Evolutionary conservation across 805 yeast genomes (phyloP), one percentile per base, ranked within the genome.

Genomic region (Lachancea fermentati): DNA sequence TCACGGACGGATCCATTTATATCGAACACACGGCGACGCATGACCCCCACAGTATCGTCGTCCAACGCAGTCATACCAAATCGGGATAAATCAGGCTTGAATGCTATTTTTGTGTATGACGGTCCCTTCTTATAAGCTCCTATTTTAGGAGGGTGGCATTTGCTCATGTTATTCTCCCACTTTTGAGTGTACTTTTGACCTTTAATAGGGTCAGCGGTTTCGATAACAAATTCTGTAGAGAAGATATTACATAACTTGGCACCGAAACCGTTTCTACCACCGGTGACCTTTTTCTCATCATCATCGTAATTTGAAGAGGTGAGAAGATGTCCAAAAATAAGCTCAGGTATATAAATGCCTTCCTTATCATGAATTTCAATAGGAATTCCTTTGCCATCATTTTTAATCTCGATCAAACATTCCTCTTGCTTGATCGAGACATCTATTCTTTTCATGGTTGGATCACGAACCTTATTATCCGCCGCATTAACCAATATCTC

Each of bases 241-340:
- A 91, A 93, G 47, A 93, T 93, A 62, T 93, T 93, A 76, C 98
- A 93, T 41, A 93, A 69, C 60, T 93, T 93, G 36, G 98, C 98
- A 65, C 98, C 98, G 59, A 80, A 93, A 48, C 98, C 98, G 60
- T 93, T 93, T 70, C 98, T 79, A 63, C 98, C 98, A 69, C 98
- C 98, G 2, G 95, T 86, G 25, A 93, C 97, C 63, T 93, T 93
- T 65, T 86, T 85, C 57, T 93, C 85, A 48, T 91, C 78, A 61
- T 93, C 98, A 61, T 93, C 96, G 62, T 93, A 93, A 65, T 93
- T 93, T 19, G 96, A 85, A 2, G 97, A 89, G 0, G 98, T 93
- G 49, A 93, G 75, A 45, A 93, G 73, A 57, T 93, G 87, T 41
- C 98, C 98, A 64, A 93, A 93, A 53, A 93, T 93, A 66, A 93